phyloP scores from a whole-genome alignment of 352 stramenopile genomes.

The Globisporangium mamillatum region DNA sequence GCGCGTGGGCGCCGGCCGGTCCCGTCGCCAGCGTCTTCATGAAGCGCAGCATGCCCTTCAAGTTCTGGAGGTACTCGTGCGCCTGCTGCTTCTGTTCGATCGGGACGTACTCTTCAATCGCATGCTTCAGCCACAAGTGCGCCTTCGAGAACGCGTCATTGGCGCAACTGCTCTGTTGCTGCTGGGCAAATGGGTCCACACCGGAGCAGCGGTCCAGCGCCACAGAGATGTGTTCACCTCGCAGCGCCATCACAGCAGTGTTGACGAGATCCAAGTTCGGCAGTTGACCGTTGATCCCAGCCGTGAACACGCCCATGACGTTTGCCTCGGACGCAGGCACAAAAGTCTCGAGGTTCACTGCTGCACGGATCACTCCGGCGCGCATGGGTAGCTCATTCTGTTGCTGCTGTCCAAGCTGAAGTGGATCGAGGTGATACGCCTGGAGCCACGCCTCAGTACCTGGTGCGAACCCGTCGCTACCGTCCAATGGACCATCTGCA shows the following conservation, averaged over 20 bases:
- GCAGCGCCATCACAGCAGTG: slow-evolving; percentile 52
- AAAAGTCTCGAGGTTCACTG: slow-evolving; percentile 69
- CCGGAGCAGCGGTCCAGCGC: slow-evolving; percentile 44
- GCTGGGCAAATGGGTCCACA: slow-evolving; percentile 10
- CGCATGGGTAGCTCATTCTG: slow-evolving; percentile 47
- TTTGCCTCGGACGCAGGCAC: slow-evolving; percentile 23
- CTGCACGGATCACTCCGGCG: slow-evolving; percentile 73
- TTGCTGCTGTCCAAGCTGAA: slow-evolving; percentile 22
- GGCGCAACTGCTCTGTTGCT: not conserved
- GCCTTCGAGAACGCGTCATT: slow-evolving; percentile 15
- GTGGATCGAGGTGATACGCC: slow-evolving; percentile 65
- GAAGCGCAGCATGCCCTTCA: slow-evolving; percentile 76
- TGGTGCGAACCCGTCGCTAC: slow-evolving; percentile 52
- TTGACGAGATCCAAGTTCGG: slow-evolving; percentile 88
- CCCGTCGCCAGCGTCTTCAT: slow-evolving; percentile 69
- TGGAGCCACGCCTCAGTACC: slow-evolving; percentile 72
- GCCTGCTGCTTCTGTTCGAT: slow-evolving; percentile 21
- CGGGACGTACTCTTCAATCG: slow-evolving; percentile 5
- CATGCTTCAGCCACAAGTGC: slow-evolving; percentile 6
- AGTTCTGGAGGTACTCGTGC: slow-evolving; percentile 47
- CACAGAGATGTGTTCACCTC: slow-evolving; percentile 41
- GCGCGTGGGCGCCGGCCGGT: slow-evolving; percentile 62
- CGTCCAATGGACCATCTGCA: slow-evolving; percentile 60
- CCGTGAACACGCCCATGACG: slow-evolving; percentile 54
- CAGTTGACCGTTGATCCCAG: slow-evolving; percentile 81